Evolutionary conservation across 768 basidiomycete genomes (phyloP).

Genomic region (Amanita rubescens): DNA sequence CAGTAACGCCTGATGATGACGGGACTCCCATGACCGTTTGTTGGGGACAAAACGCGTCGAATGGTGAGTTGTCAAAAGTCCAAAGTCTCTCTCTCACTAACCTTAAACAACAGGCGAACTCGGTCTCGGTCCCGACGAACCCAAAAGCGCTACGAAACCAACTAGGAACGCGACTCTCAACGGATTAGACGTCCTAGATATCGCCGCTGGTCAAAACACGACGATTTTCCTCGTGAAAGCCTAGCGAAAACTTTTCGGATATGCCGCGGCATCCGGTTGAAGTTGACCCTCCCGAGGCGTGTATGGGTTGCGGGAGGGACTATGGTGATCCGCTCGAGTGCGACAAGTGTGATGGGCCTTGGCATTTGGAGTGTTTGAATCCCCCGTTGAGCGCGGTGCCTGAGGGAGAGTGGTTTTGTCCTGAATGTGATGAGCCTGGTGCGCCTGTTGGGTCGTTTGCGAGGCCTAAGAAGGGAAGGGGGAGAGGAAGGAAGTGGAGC

Average conservation of each 20-base stretch:
- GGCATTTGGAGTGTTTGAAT: slow-evolving; percentile 73
- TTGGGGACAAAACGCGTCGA: slow-evolving; percentile 83
- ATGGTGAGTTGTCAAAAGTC: slow-evolving; percentile 47
- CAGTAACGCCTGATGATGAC: slow-evolving; percentile 69
- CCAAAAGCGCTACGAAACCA: slow-evolving; percentile 85
- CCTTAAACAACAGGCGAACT: slow-evolving; percentile 66
- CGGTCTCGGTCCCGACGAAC: slow-evolving; percentile 70
- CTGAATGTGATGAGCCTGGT: slow-evolving; percentile 58
- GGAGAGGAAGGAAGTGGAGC: slow-evolving; percentile 16
- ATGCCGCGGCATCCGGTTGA: slow-evolving; percentile 76
- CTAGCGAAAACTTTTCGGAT: slow-evolving; percentile 67
- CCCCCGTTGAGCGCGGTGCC: slow-evolving; percentile 76
- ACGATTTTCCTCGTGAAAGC: slow-evolving; percentile 76
- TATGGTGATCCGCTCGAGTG: slow-evolving; percentile 74
- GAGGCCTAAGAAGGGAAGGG: slow-evolving; percentile 9
- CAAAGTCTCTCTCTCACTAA: no score
- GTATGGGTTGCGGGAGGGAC: slow-evolving; percentile 66
- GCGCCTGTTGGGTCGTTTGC: slow-evolving; percentile 41
- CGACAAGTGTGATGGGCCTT: slow-evolving; percentile 93
- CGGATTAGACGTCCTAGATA: slow-evolving; percentile 73
- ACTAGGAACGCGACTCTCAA: slow-evolving; percentile 58
- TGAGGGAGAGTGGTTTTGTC: slow-evolving; percentile 91
- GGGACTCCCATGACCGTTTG: slow-evolving; percentile 74
- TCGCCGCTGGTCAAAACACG: slow-evolving; percentile 83
- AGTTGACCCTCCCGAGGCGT: slow-evolving; percentile 56